Percentiles rank a stretch among this genome's conserved stretches.
These are phyloP conservation scores for Tylopilus felleus DNA, from an alignment of 768 basidiomycete species.

Conservation along the genomic window DNA sequence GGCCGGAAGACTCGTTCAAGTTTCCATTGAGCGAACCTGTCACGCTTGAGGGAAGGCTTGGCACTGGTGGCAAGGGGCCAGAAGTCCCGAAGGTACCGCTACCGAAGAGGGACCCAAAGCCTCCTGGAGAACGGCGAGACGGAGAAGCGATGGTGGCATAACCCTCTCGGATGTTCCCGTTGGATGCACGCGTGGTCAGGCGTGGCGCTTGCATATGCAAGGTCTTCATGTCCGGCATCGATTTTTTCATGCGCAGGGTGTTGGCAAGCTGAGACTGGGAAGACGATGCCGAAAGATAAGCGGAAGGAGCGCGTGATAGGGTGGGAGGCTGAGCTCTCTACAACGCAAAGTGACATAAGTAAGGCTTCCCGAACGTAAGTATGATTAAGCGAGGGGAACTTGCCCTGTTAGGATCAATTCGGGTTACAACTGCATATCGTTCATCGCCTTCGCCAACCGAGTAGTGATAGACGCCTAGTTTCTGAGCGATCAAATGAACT, in stretches of 20 bases:
- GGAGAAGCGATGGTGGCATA: slow-evolving; percentile 86
- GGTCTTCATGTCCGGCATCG: slow-evolving; percentile 97
- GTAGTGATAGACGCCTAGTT: slow-evolving; percentile 92
- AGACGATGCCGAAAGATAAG: slow-evolving; percentile 63
- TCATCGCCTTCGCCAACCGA: slow-evolving; percentile 92
- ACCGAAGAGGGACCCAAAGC: slow-evolving; percentile 66
- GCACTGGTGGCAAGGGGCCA: slow-evolving; percentile 72
- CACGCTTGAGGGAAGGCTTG: slow-evolving; percentile 63
- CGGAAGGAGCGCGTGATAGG: slow-evolving; percentile 77
- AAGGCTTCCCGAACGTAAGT: slow-evolving; percentile 12
- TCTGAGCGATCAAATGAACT: slow-evolving; percentile 95
- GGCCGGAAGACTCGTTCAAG: slow-evolving; percentile 33
- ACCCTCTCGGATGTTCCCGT: slow-evolving; percentile 83
- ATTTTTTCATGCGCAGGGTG: slow-evolving; percentile 88
- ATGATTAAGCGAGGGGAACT: slow-evolving; percentile 30
- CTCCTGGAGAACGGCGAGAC: slow-evolving; percentile 69
- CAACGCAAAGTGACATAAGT: slow-evolving; percentile 15
- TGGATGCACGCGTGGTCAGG: slow-evolving; percentile 75
- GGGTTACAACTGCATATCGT: slow-evolving; percentile 89
- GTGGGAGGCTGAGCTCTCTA: slow-evolving; percentile 51
- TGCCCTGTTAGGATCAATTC: slow-evolving; percentile 81
- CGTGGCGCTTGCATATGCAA: slow-evolving; percentile 77
- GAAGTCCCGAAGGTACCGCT: not conserved
- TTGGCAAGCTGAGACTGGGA: slow-evolving; percentile 41
- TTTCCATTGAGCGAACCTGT: slow-evolving; percentile 44